Evolutionary conservation across 495 filamentous ascomycete genomes (phyloP).

Genomic region (Xylaria bambusicola): DNA sequence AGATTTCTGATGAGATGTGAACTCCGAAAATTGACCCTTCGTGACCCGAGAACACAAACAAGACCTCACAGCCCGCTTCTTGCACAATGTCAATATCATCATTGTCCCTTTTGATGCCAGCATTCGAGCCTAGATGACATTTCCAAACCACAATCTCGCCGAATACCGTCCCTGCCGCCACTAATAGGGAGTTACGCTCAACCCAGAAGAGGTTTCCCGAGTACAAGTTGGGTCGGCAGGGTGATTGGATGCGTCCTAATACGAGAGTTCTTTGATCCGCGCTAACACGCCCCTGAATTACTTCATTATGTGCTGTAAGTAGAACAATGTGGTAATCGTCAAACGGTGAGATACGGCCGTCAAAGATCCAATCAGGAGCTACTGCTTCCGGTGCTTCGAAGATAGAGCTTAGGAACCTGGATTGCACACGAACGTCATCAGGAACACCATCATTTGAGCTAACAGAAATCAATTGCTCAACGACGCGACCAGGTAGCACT

Average conservation of each 20-base stretch:
- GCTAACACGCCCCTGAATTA: slow-evolving; percentile 42
- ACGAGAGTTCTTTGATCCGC: slow-evolving; percentile 20
- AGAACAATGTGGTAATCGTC: slow-evolving; percentile 42
- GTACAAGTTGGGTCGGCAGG: slow-evolving; percentile 84
- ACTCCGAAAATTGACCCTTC: slow-evolving; percentile 94
- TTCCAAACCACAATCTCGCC: slow-evolving; percentile 93
- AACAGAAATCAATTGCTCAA: slow-evolving; percentile 29
- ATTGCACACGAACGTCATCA: not conserved
- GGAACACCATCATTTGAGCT: not conserved
- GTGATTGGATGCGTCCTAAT: slow-evolving; percentile 56
- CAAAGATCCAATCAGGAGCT: slow-evolving; percentile 81
- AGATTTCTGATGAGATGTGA: slow-evolving; percentile 65
- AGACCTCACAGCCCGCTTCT: slow-evolving; percentile 44
- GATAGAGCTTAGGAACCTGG: not conserved
- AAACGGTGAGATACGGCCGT: slow-evolving; percentile 59
- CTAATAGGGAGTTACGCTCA: slow-evolving; percentile 60
- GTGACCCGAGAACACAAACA: slow-evolving; percentile 81
- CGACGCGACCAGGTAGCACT: slow-evolving; percentile 23
- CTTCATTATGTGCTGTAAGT: slow-evolving; percentile 84
- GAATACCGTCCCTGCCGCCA: slow-evolving; percentile 89
- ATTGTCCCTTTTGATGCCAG: not conserved
- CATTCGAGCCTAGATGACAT: slow-evolving; percentile 43
- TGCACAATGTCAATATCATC: not conserved
- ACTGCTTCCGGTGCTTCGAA: slow-evolving; percentile 32
- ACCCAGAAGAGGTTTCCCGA: slow-evolving; percentile 71